Percentiles rank a stretch among this genome's conserved stretches.
These are phyloP conservation scores for Xylaria curta DNA, from an alignment of 495 filamentous ascomycete species.

Conservation along the genomic window DNA sequence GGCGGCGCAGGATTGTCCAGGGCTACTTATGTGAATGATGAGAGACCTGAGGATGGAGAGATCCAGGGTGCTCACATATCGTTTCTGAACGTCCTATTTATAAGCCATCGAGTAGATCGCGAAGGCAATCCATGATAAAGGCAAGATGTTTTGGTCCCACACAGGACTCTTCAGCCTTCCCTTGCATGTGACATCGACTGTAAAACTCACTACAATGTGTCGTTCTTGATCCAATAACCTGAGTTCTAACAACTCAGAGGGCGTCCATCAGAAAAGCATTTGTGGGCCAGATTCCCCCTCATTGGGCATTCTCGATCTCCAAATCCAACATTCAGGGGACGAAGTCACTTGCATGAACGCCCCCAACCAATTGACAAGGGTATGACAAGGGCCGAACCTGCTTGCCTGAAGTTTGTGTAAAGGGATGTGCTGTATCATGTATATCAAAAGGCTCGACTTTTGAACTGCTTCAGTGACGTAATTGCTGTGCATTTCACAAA, in stretches of 20 bases:
- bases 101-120: background rate
- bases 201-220: background rate
- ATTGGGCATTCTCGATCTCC: background rate
- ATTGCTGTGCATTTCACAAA: background rate
- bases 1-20: background rate
- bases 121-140: background rate
- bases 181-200: background rate
- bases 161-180: background rate
- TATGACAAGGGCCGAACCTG: background rate
- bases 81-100: constrained; percentile 5
- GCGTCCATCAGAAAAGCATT: background rate
- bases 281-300: background rate
- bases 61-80: background rate
- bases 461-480: background rate
- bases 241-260: background rate
- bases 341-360: background rate
- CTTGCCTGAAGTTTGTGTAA: background rate
- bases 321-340: background rate
- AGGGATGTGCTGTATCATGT: background rate
- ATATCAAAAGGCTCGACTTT: background rate
- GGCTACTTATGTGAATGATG: background rate
- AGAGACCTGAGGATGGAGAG: background rate
- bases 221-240: constrained; percentile 16
- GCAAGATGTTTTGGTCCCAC: background rate
- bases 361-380: background rate